phyloP scores from a whole-genome alignment of 1,284 basidiomycete species.

The Naganishia sp. region DNA sequence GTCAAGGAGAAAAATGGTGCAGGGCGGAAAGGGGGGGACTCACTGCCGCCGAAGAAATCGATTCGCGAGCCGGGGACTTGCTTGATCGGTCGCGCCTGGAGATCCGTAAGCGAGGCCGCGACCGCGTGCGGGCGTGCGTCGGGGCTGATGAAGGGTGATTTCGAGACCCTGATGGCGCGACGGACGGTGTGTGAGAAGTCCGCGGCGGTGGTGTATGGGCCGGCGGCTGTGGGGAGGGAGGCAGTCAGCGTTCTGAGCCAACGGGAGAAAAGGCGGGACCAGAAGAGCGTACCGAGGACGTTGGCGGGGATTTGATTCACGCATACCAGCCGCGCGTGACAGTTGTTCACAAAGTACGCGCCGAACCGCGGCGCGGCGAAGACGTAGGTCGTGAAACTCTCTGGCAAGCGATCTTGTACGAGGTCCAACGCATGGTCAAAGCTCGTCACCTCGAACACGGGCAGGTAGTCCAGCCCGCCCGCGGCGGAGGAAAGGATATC shows the following conservation, averaged over 20 bases:
- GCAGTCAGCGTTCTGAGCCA: neutral
- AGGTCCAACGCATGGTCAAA: constrained; percentile 32
- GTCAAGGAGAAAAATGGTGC: neutral
- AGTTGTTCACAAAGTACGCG: constrained; percentile 29
- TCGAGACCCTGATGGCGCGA: constrained; percentile 23
- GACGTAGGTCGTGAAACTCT: constrained; percentile 27
- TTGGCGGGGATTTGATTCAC: constrained; percentile 28
- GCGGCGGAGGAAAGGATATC: constrained; percentile 9
- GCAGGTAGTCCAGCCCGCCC: constrained; percentile 25
- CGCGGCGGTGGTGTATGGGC: constrained; percentile 19
- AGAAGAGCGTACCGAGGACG: constrained; percentile 11
- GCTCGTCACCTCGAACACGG: constrained; percentile 27
- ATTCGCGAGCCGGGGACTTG: constrained; percentile 24
- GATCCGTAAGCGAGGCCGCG: neutral
- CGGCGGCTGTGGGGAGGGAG: constrained; percentile 10
- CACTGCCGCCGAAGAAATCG: constrained; percentile 33
- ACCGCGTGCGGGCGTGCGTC: neutral
- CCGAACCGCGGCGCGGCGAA: constrained; percentile 30
- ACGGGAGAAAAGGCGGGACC: too few species aligned
- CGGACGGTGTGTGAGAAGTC: constrained; percentile 21
- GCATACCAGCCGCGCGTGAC: constrained; percentile 16
- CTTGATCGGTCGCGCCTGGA: constrained; percentile 9
- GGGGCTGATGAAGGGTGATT: neutral
- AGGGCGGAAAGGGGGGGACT: neutral
- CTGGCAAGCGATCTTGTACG: constrained; percentile 20